phyloP scores from a whole-genome alignment of 1,284 basidiomycete species.

The Erythrobasidium hasegawianum region DNA sequence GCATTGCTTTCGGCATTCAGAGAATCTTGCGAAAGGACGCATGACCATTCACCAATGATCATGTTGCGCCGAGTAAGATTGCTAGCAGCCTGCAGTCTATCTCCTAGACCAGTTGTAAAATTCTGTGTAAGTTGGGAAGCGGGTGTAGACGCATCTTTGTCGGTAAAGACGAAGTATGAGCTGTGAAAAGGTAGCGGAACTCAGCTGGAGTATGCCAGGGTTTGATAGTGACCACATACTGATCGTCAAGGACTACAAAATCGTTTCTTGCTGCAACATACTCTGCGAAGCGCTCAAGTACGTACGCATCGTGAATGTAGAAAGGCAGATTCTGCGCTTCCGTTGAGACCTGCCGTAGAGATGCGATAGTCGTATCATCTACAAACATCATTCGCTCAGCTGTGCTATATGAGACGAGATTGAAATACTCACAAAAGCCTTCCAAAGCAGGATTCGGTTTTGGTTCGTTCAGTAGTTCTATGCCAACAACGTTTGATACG shows the following conservation, averaged over 20 bases:
- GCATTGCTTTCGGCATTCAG: not conserved
- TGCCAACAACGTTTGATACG: slow-evolving; percentile 72
- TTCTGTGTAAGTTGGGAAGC: not conserved
- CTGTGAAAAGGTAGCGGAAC: not conserved
- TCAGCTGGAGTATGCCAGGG: no score
- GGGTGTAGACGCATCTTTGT: not conserved
- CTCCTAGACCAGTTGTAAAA: not conserved
- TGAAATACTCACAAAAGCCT: slow-evolving; percentile 44
- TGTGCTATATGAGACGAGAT: no score
- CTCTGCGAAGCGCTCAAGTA: not conserved
- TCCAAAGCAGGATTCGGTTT: slow-evolving; percentile 36
- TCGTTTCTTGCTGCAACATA: not conserved
- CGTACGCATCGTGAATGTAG: not conserved
- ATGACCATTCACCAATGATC: not conserved
- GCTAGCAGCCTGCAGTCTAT: not conserved
- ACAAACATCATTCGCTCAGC: no score
- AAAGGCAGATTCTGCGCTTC: not conserved
- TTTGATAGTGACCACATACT: no score
- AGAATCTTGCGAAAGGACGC: not conserved
- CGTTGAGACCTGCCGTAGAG: not conserved
- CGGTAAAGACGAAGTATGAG: not conserved
- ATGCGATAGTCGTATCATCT: not conserved
- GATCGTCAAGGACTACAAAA: not conserved
- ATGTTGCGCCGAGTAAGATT: not conserved
- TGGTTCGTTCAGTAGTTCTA: slow-evolving; percentile 74